phyloP scores from a whole-genome alignment of 1,284 basidiomycete genomes.

The Cutaneotrichosporon dermatis region DNA sequence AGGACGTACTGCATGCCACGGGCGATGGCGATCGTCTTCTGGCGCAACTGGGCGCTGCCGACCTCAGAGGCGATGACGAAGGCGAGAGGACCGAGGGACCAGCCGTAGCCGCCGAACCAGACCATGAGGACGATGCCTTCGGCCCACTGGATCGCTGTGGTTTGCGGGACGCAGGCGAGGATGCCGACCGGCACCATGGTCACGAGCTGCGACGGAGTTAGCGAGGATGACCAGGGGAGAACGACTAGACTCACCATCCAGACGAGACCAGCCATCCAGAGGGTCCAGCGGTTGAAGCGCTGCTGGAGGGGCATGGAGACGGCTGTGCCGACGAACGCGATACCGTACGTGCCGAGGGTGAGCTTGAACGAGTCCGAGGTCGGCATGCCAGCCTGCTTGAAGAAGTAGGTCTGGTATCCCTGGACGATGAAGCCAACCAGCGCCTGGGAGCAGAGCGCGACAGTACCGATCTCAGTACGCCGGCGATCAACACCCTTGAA shows the following conservation, averaged over 20 bases:
- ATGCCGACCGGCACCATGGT: slow-evolving; percentile 49
- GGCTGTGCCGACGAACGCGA: slow-evolving; percentile 4
- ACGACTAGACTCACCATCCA: slow-evolving; percentile 27
- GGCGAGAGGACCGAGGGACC: slow-evolving; percentile 11
- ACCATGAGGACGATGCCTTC: slow-evolving; percentile 8
- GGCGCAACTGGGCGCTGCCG: slow-evolving; percentile 47
- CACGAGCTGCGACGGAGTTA: too few species aligned
- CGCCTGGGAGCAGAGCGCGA: slow-evolving; percentile 1
- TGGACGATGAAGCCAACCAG: slow-evolving; percentile 6
- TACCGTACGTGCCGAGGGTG: slow-evolving; percentile 4
- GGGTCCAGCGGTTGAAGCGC: neutral
- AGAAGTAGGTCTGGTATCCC: slow-evolving; percentile 23
- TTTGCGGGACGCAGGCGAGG: slow-evolving; percentile 34
- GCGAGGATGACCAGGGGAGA: too few species aligned
- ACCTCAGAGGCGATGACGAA: slow-evolving; percentile 48
- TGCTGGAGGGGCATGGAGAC: neutral
- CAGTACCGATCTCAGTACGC: slow-evolving; percentile 38
- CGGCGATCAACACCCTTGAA: slow-evolving; percentile 44
- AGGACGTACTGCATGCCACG: slow-evolving; percentile 49
- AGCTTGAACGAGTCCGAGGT: slow-evolving; percentile 4
- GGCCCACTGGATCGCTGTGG: slow-evolving; percentile 4
- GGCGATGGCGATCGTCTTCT: slow-evolving; percentile 52
- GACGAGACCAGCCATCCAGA: neutral
- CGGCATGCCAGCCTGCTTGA: neutral
- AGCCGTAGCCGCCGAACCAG: slow-evolving; percentile 8